These are phyloP conservation scores for Zymoseptoria crescenta DNA, from an alignment of 2,329 filamentous ascomycete genomes.

Conservation along the genomic window DNA sequence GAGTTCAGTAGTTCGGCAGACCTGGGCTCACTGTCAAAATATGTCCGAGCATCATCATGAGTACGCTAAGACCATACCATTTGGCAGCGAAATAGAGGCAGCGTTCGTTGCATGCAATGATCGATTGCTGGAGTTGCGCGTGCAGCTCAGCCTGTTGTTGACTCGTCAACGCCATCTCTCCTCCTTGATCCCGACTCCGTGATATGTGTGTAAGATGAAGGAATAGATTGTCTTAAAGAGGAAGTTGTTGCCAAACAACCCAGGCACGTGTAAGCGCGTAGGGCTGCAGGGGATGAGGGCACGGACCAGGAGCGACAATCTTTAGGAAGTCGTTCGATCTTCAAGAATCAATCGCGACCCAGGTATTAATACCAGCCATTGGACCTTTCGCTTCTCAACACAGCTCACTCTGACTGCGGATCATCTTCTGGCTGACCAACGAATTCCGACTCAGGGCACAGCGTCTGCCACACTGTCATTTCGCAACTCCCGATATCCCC, in stretches of 20 bases:
- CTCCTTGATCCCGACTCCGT: neutral
- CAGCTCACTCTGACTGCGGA: neutral
- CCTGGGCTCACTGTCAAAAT: constrained; percentile 39
- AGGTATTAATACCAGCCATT: neutral
- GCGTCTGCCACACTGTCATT: neutral
- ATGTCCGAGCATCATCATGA: neutral
- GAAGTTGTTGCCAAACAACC: neutral
- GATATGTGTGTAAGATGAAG: neutral
- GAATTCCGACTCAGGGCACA: neutral
- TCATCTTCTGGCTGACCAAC: neutral
- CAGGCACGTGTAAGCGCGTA: neutral
- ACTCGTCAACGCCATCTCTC: constrained; percentile 30
- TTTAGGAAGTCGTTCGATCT: neutral
- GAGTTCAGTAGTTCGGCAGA: constrained; percentile 88
- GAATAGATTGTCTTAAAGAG: neutral
- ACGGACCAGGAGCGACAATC: neutral
- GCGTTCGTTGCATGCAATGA: constrained; percentile 84
- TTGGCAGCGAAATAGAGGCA: constrained; percentile 95
- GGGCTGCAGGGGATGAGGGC: neutral
- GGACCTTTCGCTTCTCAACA: neutral
- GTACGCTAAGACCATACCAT: constrained; percentile 54
- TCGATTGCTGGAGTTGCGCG: constrained; percentile 71
- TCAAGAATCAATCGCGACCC: neutral
- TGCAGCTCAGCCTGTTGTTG: constrained; percentile 53
- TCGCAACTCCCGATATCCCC: constrained; percentile 1